A percentile compares a stretch with the other conserved stretches of the same genome.
phyloP scores from a whole-genome alignment of 768 basidiomycete species.

The Pholiota molesta region DNA sequence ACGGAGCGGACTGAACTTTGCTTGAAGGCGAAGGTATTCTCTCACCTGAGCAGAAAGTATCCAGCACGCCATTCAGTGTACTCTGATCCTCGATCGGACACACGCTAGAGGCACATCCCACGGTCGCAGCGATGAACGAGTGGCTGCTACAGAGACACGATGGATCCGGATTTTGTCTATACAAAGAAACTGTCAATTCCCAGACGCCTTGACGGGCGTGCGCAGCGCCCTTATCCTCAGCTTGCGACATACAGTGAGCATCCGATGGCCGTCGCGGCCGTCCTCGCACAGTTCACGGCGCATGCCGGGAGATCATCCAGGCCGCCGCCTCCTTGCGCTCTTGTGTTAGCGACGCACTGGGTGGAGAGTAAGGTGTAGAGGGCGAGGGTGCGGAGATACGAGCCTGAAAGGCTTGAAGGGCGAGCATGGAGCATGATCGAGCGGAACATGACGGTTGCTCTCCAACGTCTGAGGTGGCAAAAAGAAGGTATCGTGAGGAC shows the following conservation, averaged over 20 bases:
- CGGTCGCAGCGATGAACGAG: neutral
- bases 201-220: too few relatives aligned
- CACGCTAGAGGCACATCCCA: neutral
- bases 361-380: neutral
- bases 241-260: conserved; percentile 1
- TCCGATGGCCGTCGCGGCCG: conserved; percentile 1
- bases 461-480: too few relatives aligned
- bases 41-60: neutral
- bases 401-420: neutral
- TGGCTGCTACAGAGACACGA: neutral
- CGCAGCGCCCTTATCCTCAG: too few relatives aligned
- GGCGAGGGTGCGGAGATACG: neutral
- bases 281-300: neutral
- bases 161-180: neutral
- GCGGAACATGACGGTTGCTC: too few relatives aligned
- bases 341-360: neutral
- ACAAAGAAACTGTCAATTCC: neutral
- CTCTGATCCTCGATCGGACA: neutral
- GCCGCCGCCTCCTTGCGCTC: neutral
- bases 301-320: neutral
- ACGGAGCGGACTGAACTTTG: neutral
- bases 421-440: neutral
- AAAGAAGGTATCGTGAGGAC: too few relatives aligned
- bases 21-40: neutral
- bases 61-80: neutral